Base-by-base conservation (phyloP, 306 rosid species). In the Morella rubra region DNA sequence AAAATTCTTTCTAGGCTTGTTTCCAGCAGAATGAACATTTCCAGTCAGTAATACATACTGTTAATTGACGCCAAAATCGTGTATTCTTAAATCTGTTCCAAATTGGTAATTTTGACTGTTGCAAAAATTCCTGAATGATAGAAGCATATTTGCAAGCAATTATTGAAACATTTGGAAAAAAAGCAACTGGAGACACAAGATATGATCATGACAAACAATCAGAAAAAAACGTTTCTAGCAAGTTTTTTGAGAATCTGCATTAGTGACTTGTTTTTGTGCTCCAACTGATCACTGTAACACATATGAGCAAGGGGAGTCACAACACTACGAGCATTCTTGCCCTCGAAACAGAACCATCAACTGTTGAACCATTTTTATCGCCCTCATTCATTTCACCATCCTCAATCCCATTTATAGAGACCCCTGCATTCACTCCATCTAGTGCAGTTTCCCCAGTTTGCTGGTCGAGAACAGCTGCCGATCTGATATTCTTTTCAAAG, bases 11-110 rank as follows among this genome's bases (percentile, higher is more conserved):
- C 24, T 3, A 65, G 46, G 49, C 20, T 40, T 20, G 77, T 61
- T 73, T 68, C 62, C 45, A 72, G 51, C 14, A 52, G 55, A 54
- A 46, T 53, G 49, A 55, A 62, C 41, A 49, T 40, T 20, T 18
- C 24, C 58, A 70, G 72, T 72, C 49, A 65, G 50, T 8, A 65
- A 81, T 55, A 80, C 73, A 52, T 90, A 95, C 97, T 44, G 97
- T 95, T 79, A 92, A 85, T 78, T 95, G 97, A 75, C 99, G 96
- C 97, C 99, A 92, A 88, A 92, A 95, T 32, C 97, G 97, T 72
- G 77, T 44, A 84, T 92, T 95, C 85, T 92, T 95, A 73, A 88
- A 95, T 86, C 96, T 88, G 81, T 91, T 92, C 99, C 99, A 95
- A 82, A 87, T 88, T 41, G 97, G 97, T 78, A 95, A 84, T 58